Evolutionary conservation across 1,284 basidiomycete species (phyloP).

Genomic region (Bondarzewia mesenterica): DNA sequence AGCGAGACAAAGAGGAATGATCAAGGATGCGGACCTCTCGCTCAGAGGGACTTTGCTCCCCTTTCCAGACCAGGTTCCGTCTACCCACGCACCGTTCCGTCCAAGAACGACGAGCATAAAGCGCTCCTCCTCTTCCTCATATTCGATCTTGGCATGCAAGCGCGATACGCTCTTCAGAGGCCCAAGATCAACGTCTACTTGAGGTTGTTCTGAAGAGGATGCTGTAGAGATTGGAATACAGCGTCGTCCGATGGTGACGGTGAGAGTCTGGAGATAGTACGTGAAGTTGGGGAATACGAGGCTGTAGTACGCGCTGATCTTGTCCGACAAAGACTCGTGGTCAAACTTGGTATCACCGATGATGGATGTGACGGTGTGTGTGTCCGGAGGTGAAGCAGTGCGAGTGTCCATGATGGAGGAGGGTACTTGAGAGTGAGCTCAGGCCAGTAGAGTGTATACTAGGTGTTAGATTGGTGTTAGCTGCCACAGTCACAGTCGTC

Average conservation of each 20-base stretch:
- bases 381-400: conserved; percentile 25
- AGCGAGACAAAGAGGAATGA: neutral
- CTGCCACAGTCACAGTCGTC: neutral
- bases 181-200: conserved; percentile 94
- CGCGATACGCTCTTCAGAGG: conserved; percentile 95
- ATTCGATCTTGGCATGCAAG: conserved; percentile 93
- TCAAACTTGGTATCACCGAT: conserved; percentile 26
- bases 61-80: conserved; percentile 89
- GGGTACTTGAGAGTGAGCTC: neutral
- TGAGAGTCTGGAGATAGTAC: conserved; percentile 52
- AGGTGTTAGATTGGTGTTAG: neutral
- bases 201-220: conserved; percentile 33
- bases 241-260: conserved; percentile 50
- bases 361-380: conserved; percentile 23
- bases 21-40: conserved; percentile 54
- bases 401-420: conserved; percentile 23
- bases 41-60: conserved; percentile 78
- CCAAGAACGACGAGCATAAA: conserved; percentile 91
- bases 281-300: conserved; percentile 89
- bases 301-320: conserved; percentile 89
- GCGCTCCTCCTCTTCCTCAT: conserved; percentile 78
- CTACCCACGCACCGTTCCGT: conserved; percentile 96
- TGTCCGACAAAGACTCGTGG: conserved; percentile 39
- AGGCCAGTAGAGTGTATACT: too few relatives aligned
- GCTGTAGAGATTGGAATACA: conserved; percentile 28